Evolutionary conservation across 371 early-diverging fungal species (phyloP).

Genomic region (Chytridiales sp.): DNA sequence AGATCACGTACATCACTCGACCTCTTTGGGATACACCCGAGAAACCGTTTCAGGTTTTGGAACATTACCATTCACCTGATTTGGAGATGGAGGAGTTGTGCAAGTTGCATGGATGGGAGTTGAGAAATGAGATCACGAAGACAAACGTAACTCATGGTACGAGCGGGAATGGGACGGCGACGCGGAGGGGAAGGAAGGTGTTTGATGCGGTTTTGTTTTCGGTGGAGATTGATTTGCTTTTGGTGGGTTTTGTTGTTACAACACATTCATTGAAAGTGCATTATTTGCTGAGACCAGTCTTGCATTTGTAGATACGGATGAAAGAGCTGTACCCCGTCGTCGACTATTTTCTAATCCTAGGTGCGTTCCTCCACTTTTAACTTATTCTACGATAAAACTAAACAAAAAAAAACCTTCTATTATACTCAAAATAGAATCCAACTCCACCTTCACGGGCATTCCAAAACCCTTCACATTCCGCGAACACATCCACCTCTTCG

Average conservation of each 20-base stretch:
- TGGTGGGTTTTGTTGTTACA: too few relatives aligned
- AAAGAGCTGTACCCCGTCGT: slow-evolving; percentile 32
- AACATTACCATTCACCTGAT: slow-evolving; percentile 43
- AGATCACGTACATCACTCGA: slow-evolving; percentile 28
- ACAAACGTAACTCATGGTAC: neutral
- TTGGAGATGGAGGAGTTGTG: neutral
- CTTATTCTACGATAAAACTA: too few relatives aligned
- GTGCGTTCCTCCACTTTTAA: too few relatives aligned
- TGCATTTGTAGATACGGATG: too few relatives aligned
- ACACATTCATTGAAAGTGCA: too few relatives aligned
- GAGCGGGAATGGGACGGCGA: slow-evolving; percentile 3
- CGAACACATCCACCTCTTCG: slow-evolving; percentile 47
- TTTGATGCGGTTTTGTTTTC: slow-evolving; percentile 40
- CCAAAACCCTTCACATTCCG: slow-evolving; percentile 40
- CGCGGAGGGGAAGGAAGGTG: slow-evolving; percentile 12
- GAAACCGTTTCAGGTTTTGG: slow-evolving; percentile 32
- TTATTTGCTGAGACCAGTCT: too few relatives aligned
- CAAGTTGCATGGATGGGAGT: too few relatives aligned
- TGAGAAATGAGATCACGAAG: too few relatives aligned
- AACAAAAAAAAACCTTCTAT: too few relatives aligned
- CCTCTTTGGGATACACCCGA: slow-evolving; percentile 31
- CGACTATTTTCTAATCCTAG: slow-evolving; percentile 34
- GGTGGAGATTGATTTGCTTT: slow-evolving; percentile 42
- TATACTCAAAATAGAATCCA: too few relatives aligned
- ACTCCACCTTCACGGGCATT: slow-evolving; percentile 19